A percentile compares a stretch with the other conserved stretches of the same genome.
Evolutionary conservation across 306 rosid species (phyloP).

Genomic region (Cucumis melo): DNA sequence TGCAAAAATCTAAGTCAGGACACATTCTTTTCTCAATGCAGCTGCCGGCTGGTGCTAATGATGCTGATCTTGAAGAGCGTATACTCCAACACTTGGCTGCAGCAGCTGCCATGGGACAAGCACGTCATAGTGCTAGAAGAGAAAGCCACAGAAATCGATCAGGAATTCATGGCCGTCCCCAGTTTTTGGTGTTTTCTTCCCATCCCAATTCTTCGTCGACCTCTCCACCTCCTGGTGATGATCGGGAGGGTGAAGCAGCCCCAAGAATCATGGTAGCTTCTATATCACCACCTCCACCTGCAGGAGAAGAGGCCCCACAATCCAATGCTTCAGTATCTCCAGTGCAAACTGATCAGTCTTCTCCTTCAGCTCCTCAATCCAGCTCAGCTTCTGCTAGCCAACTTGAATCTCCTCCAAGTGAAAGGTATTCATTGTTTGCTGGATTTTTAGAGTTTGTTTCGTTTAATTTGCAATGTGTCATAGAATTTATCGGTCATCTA

Average conservation of each 20-base stretch:
- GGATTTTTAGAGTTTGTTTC: constrained; percentile 1
- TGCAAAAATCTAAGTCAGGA: neutral
- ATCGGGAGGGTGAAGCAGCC: constrained; percentile 49
- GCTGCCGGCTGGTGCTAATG: constrained; percentile 88
- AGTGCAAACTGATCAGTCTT: constrained; percentile 32
- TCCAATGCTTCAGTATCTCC: constrained; percentile 25
- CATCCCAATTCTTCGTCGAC: constrained; percentile 54
- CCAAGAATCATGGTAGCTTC: constrained; percentile 31
- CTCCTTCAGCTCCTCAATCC: constrained; percentile 59
- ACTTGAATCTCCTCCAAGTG: constrained; percentile 40
- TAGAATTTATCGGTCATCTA: neutral
- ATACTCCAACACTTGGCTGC: constrained; percentile 96
- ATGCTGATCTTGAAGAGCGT: constrained; percentile 93
- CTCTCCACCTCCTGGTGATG: constrained; percentile 48
- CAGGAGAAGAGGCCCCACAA: constrained; percentile 48
- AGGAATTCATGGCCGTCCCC: constrained; percentile 84
- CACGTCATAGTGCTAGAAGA: constrained; percentile 87
- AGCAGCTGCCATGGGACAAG: constrained; percentile 98
- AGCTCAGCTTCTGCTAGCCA: constrained; percentile 20
- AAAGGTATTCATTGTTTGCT: constrained; percentile 23
- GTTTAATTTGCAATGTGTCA: neutral
- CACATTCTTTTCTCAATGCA: constrained; percentile 20
- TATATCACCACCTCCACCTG: constrained; percentile 21
- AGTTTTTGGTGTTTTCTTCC: constrained; percentile 64
- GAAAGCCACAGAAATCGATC: constrained; percentile 82